Base-by-base conservation (phyloP, 495 filamentous ascomycete species). In the Terfezia boudieri region DNA sequence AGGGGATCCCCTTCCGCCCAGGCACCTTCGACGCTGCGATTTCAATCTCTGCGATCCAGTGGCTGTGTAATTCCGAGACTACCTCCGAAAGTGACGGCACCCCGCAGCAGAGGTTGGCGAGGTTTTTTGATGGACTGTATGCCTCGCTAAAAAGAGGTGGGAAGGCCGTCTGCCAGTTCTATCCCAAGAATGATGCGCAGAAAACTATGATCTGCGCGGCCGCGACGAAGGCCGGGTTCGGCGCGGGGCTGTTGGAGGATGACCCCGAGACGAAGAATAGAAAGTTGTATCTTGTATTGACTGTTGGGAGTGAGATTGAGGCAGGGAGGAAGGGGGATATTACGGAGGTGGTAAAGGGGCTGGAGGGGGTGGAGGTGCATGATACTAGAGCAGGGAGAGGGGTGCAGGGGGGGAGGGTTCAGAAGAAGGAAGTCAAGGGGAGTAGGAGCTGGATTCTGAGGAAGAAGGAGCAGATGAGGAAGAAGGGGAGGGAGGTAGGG, bases 391-490 rank as follows among this genome's bases (percentile, higher is more conserved):
- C 58, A 86, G 96, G 10, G 82, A 85, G 69, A 77, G 96, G 14
- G 61, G 82, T 58, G 55, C 87, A 93, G 68, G 68, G 75, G 48
- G 78, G 68, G 57, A 72, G 77, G 67, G 65, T 71, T 64, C 62
- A 71, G 60, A 74, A 70, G 55, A 76, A 74, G 61, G 68, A 74
- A 16, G 68, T 64, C 50, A 94, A 93, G 69, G 86, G 87, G 4
- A 81, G 81, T 60, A 93, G 83, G 68, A 74, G 72, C 37, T 95
- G 88, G 87, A 94, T 98, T 59, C 60, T 90, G 71, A 76, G 77
- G 62, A 98, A 95, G 70, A 98, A 98, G 70, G 86, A 92, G 58
- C 84, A 92, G 70, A 88, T 90, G 83, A 81, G 86, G 67, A 74
- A 75, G 62, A 93, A 94, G 69, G 90, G 90, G 20, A 95, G 90